A percentile compares a stretch with the other conserved stretches of the same genome.
These are phyloP conservation scores for Bryoglossum gracile DNA, from an alignment of 495 filamentous ascomycete genomes.

Conservation along the genomic window DNA sequence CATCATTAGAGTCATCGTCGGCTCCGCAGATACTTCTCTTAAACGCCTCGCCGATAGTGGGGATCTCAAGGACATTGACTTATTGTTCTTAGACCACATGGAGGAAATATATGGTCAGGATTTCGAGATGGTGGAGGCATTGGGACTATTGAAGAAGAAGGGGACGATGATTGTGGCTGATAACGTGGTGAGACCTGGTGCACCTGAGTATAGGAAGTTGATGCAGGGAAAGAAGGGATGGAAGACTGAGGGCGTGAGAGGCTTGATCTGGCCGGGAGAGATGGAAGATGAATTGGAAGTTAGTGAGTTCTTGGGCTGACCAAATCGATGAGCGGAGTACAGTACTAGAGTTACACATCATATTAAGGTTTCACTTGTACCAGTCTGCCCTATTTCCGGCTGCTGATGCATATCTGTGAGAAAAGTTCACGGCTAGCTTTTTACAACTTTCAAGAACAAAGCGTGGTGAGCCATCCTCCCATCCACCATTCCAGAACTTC, in stretches of 20 bases:
- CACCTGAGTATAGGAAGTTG: constrained; percentile 12
- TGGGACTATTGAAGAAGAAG: constrained; percentile 50
- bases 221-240: background rate
- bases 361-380: no score
- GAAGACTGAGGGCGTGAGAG: constrained; percentile 10
- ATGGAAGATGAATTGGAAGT: no score
- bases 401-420: no score
- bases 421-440: no score
- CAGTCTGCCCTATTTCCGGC: no score
- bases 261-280: constrained; percentile 9
- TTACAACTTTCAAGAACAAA: no score
- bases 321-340: no score
- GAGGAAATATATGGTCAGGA: constrained; percentile 63
- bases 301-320: no score
- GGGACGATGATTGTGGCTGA: constrained; percentile 63
- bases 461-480: no score
- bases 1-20: constrained; percentile 59
- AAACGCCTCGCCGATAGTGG: constrained; percentile 45
- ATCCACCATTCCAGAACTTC: no score
- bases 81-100: constrained; percentile 68
- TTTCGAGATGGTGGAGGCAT: constrained; percentile 61
- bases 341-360: no score
- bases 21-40: constrained; percentile 51
- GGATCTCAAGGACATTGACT: constrained; percentile 45
- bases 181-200: constrained; percentile 38